A percentile compares a stretch with the other conserved stretches of the same genome.
Conservation (phyloP, 2,329 filamentous ascomycete species). For the Aspergillus uvarum region DNA sequence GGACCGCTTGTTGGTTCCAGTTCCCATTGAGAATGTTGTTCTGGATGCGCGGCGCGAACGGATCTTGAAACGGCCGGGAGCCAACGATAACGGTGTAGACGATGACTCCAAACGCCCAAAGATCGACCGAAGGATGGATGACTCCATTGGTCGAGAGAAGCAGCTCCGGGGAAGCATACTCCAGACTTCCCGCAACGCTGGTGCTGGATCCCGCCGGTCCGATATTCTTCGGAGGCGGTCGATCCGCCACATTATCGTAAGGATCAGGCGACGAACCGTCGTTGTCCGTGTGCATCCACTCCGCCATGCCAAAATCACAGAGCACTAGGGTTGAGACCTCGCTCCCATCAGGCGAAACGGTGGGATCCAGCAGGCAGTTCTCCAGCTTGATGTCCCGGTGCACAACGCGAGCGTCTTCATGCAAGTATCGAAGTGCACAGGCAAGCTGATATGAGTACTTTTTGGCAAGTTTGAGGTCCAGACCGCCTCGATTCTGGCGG, state of each 20-base stretch:
- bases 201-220: constrained; percentile 58
- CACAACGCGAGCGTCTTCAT: constrained; percentile 65
- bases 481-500: constrained; percentile 54
- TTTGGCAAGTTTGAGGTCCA: constrained; percentile 54
- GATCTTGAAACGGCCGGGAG: constrained; percentile 61
- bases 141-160: constrained; percentile 41
- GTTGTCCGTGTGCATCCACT: constrained; percentile 61
- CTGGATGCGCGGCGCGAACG: constrained; percentile 58
- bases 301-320: constrained; percentile 69
- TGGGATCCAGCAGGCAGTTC: constrained; percentile 64
- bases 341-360: constrained; percentile 46
- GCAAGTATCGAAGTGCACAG: constrained; percentile 64
- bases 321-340: constrained; percentile 59
- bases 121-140: constrained; percentile 57
- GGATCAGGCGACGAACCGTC: constrained; percentile 53
- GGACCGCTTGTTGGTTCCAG: constrained; percentile 56
- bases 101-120: constrained; percentile 68
- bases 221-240: constrained; percentile 51
- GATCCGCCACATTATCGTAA: constrained; percentile 46
- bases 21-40: constrained; percentile 60
- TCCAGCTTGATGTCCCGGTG: constrained; percentile 70
- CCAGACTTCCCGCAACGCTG: constrained; percentile 60
- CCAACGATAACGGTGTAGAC: constrained; percentile 62
- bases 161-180: constrained; percentile 53
- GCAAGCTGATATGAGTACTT: constrained; percentile 64